A percentile compares a stretch with the other conserved stretches of the same genome.
Evolutionary conservation across 1,284 basidiomycete species (phyloP).

Genomic region (Sparassis latifolia): DNA sequence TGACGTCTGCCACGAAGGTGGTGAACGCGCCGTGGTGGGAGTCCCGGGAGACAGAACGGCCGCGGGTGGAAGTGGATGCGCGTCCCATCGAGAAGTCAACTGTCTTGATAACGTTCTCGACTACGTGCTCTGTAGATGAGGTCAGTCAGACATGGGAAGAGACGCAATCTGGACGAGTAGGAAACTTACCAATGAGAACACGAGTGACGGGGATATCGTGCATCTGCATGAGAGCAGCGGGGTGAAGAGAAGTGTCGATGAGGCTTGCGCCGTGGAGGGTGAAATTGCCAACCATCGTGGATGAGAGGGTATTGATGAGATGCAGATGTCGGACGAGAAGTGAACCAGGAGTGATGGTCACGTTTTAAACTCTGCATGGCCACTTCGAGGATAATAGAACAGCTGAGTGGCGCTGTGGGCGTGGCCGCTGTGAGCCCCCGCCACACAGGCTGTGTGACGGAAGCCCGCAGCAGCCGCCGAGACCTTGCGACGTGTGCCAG

Average conservation of each 20-base stretch:
- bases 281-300: slow-evolving; percentile 9
- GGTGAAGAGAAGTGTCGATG: slow-evolving; percentile 54
- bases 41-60: slow-evolving; percentile 38
- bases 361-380: too few relatives aligned
- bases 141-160: slow-evolving; percentile 1
- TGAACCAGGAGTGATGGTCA: too few relatives aligned
- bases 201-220: slow-evolving; percentile 53
- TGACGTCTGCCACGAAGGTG: slow-evolving; percentile 56
- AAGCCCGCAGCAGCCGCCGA: too few relatives aligned
- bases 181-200: slow-evolving; percentile 46
- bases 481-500: too few relatives aligned
- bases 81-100: slow-evolving; percentile 68
- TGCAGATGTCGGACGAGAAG: too few relatives aligned
- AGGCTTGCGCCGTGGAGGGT: slow-evolving; percentile 55
- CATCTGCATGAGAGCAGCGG: slow-evolving; percentile 56
- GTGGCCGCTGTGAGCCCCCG: slow-evolving; percentile 5
- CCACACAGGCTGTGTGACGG: not conserved
- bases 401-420: slow-evolving; percentile 3
- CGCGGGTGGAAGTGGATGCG: slow-evolving; percentile 44
- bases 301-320: slow-evolving; percentile 2
- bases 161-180: slow-evolving; percentile 20
- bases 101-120: slow-evolving; percentile 59
- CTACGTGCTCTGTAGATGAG: slow-evolving; percentile 48
- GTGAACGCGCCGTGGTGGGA: slow-evolving; percentile 50
- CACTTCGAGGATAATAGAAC: slow-evolving; percentile 1